A percentile compares a stretch with the other conserved stretches of the same genome.
These are phyloP conservation scores for Phialocephala subalpina DNA, from an alignment of 2,329 filamentous ascomycete species.

Conservation along the genomic window DNA sequence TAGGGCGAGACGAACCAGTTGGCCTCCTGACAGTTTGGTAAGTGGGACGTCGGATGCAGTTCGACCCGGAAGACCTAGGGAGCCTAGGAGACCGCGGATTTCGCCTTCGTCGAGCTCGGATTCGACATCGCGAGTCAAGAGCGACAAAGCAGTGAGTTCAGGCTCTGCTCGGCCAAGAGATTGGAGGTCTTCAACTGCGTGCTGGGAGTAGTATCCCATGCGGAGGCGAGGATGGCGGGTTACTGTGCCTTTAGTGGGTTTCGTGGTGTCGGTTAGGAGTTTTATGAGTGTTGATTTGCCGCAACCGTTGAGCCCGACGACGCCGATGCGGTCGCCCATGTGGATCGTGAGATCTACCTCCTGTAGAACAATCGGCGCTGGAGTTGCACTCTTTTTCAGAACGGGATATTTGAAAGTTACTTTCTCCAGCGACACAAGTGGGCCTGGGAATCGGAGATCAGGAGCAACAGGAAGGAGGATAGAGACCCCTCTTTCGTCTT, in stretches of 20 bases:
- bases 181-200: slow-evolving; percentile 76
- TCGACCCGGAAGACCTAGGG: slow-evolving; percentile 74
- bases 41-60: slow-evolving; percentile 78
- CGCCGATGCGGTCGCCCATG: slow-evolving; percentile 76
- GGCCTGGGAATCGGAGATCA: slow-evolving; percentile 77
- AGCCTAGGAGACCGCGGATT: slow-evolving; percentile 69
- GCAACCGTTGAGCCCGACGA: slow-evolving; percentile 81
- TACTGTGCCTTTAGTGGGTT: slow-evolving; percentile 67
- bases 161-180: slow-evolving; percentile 55
- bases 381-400: slow-evolving; percentile 32
- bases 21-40: slow-evolving; percentile 78
- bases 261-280: slow-evolving; percentile 68
- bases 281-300: slow-evolving; percentile 84
- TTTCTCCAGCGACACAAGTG: slow-evolving; percentile 76
- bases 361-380: slow-evolving; percentile 58
- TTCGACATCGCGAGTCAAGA: slow-evolving; percentile 64
- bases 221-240: slow-evolving; percentile 73
- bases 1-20: slow-evolving; percentile 85
- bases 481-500: slow-evolving; percentile 64
- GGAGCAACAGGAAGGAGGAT: slow-evolving; percentile 68
- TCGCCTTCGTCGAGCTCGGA: slow-evolving; percentile 70
- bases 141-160: slow-evolving; percentile 68
- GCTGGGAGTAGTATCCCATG: slow-evolving; percentile 82
- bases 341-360: slow-evolving; percentile 74
- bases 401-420: slow-evolving; percentile 70